Base-by-base conservation (phyloP, 2,329 filamentous ascomycete species). In the Fusarium acutatum region DNA sequence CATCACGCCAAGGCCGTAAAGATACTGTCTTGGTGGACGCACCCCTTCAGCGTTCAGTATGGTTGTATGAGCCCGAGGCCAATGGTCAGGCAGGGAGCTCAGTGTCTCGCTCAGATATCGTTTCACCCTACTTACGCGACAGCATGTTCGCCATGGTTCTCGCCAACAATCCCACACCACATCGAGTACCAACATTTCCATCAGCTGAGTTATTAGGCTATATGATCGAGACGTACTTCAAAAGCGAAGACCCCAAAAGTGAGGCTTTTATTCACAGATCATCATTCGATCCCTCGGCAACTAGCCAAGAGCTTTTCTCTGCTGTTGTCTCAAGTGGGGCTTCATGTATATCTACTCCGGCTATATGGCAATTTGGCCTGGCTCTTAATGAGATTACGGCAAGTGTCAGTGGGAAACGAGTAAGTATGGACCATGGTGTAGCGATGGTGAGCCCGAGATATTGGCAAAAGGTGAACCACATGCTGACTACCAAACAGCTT, bases 91-190 rank as follows among this genome's bases (percentile, higher is more conserved):
- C 47, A 68, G 62, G 49, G 52, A 44, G 58, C 53, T 38, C 46
- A 49, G 40, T 18, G 38, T 26, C 47, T 58, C 43, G 32, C 41
- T 62, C 32, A 18, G 35, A 54, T 35, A 49, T 63, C 20, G 66
- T 76, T 32, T 60, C 64, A 24, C 63, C 74, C 18, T 59, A 64
- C 44, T 64, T 56, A 34, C 75, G 75, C 26, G 75, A 77, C 58
- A 74, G 72, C 49, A 50, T 77, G 41, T 78, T 77, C 49, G 74
- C 75, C 6, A 74, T 75, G 74, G 74, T 78, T 24, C 64, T 77
- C 14, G 62, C 75, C 8, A 66, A 74, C 41, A 75, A 73, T 26
- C 69, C 72, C 17, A 75, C 60, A 8, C 60, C 68, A 35, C 66
- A 69, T 32, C 68, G 72, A 61, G 67, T 78, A 10, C 74, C 74